Evolutionary conservation across 768 basidiomycete genomes (phyloP), one percentile per base, ranked within the genome.

Genomic region (Hygrophorus pudorinus): DNA sequence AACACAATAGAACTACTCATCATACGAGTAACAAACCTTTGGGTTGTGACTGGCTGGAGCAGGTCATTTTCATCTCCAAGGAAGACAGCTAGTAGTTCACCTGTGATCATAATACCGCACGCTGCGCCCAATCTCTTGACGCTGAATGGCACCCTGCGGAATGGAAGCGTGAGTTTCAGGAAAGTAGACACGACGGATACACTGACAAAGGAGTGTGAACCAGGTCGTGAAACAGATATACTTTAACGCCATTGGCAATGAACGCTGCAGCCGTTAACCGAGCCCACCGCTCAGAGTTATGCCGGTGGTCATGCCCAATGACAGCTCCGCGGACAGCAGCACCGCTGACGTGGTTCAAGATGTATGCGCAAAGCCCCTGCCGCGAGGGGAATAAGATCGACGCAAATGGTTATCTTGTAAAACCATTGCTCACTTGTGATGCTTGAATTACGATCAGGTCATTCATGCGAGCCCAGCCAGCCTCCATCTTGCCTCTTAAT

Each of bases 381-480:
- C 35, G 31, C n/a, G 9, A 20, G 18, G 13, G 17, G 20, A 21
- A 18, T 21, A 42, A 21, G 31, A 13, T 29, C 36, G 36, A 37
- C 9, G 37, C 17, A 21, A 13, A 21, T 18, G 14, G 8, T 21
- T 27, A 14, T 18, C 2, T 16, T 30, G 27, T 18, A 17, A 24
- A 42, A 35, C 14, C 17, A 24, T 48, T 10, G 40, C 62, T 37
- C 34, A 77, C 87, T 70, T 91, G 86, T 11, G 85, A 86, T 8
- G 86, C 73, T 56, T 90, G 87, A 34, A 86, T 79, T 42, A 90
- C 66, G 38, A 78, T 85, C 45, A 93, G 62, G 59, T 91, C 86
- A 56, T 93, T 93, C 86, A 93, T 91, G 44, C 85, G 74, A n/a
- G 85, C 72, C 75, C 83, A 90, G 1, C 90, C 90, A 6, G 88